phyloP scores from a whole-genome alignment of 2,329 filamentous ascomycete species.

The Xylariaceae sp. region DNA sequence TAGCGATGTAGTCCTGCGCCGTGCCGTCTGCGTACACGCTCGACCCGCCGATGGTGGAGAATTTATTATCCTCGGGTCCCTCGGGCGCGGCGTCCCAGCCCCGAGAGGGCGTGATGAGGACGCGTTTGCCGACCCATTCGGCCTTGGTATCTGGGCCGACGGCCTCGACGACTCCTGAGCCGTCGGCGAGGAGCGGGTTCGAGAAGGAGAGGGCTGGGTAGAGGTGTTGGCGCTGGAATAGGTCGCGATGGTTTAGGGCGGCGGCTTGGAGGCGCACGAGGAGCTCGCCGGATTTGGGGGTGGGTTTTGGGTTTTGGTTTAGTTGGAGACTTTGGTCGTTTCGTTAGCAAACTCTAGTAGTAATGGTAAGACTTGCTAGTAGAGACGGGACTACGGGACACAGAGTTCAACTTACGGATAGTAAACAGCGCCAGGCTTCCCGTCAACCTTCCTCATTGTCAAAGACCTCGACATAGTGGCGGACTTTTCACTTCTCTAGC shows the following conservation, averaged over 20 bases:
- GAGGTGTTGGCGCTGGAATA: slow-evolving; percentile 88
- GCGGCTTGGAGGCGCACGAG: slow-evolving; percentile 74
- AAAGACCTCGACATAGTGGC: slow-evolving; percentile 53
- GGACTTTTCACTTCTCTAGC: not conserved
- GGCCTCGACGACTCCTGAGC: slow-evolving; percentile 69
- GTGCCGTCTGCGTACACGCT: slow-evolving; percentile 63
- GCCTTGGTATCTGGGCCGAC: slow-evolving; percentile 50
- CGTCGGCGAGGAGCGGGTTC: slow-evolving; percentile 78
- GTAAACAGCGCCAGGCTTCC: slow-evolving; percentile 86
- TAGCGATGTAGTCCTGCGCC: slow-evolving; percentile 68
- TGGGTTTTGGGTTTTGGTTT: slow-evolving; percentile 60
- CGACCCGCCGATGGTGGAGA: slow-evolving; percentile 69
- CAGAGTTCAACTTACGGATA: slow-evolving; percentile 58
- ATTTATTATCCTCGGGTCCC: slow-evolving; percentile 67
- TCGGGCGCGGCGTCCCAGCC: slow-evolving; percentile 72
- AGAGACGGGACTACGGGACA: not conserved
- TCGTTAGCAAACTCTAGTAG: not conserved
- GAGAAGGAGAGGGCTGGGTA: slow-evolving; percentile 84
- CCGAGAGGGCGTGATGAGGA: slow-evolving; percentile 73
- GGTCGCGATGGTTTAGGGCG: slow-evolving; percentile 90
- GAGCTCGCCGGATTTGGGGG: slow-evolving; percentile 64
- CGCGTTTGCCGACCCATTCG: slow-evolving; percentile 55
- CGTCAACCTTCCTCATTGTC: slow-evolving; percentile 66
- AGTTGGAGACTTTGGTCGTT: slow-evolving; percentile 50
- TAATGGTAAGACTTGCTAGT: not conserved